These are phyloP conservation scores for Capsicum rhomboideum DNA, from an alignment of 257 asterid genomes.

Conservation along the genomic window DNA sequence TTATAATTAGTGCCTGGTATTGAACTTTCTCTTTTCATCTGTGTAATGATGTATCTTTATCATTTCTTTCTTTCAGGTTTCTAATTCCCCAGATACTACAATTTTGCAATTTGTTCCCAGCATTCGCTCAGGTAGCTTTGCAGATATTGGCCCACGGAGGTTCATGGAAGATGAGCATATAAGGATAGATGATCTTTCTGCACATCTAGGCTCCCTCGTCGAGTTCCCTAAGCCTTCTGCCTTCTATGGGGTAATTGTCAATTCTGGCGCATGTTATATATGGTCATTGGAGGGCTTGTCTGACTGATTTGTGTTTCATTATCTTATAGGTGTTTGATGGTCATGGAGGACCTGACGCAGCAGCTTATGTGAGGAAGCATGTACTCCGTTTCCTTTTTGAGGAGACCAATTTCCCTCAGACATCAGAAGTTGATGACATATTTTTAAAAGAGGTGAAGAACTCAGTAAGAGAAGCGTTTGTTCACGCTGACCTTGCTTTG, in stretches of 20 bases:
- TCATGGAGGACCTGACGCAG: conserved; percentile 92
- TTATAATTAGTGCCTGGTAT: neutral
- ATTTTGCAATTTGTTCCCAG: conserved; percentile 36
- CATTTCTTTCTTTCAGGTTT: conserved; percentile 23
- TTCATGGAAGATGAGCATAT: conserved; percentile 88
- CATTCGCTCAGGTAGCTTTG: conserved; percentile 71
- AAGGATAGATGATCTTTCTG: conserved; percentile 58
- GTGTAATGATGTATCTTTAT: neutral
- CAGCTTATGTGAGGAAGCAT: conserved; percentile 49
- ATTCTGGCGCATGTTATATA: neutral
- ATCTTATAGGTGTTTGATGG: conserved; percentile 65
- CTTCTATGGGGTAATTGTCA: conserved; percentile 57
- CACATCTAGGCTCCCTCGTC: conserved; percentile 48
- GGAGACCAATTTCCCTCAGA: conserved; percentile 46
- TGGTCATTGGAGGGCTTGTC: neutral
- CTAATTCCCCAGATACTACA: conserved; percentile 32
- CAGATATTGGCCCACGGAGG: conserved; percentile 69
- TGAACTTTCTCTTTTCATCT: neutral
- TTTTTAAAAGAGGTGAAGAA: conserved; percentile 26
- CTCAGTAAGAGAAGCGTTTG: conserved; percentile 46
- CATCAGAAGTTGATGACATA: conserved; percentile 34
- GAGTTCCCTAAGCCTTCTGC: conserved; percentile 58
- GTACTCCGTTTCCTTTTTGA: conserved; percentile 53
- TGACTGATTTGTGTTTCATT: neutral
- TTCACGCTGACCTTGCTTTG: conserved; percentile 55